These are phyloP conservation scores for Elsinoe arachidis DNA, from an alignment of 2,329 filamentous ascomycete species.

Conservation along the genomic window DNA sequence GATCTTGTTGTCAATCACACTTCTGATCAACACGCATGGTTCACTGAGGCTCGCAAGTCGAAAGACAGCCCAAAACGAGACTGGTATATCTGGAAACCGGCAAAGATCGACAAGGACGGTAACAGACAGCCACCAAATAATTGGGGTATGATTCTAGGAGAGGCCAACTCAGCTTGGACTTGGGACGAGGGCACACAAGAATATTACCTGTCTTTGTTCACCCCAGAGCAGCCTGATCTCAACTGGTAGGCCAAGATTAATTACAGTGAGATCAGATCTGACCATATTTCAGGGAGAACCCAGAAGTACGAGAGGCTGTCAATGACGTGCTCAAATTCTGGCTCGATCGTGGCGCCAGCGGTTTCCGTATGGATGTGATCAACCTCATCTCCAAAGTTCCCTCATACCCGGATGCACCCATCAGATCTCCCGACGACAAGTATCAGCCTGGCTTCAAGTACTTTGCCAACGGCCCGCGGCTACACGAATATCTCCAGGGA, in stretches of 20 bases:
- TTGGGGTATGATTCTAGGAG: slow-evolving; percentile 33
- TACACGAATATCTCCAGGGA: slow-evolving; percentile 50
- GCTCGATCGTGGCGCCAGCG: slow-evolving; percentile 39
- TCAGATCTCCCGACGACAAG: slow-evolving; percentile 32
- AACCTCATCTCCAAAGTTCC: slow-evolving; percentile 41
- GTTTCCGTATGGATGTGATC: slow-evolving; percentile 42
- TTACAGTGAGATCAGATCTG: neutral
- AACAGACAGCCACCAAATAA: slow-evolving; percentile 52
- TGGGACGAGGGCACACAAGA: slow-evolving; percentile 40
- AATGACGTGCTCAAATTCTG: slow-evolving; percentile 41
- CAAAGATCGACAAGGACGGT: slow-evolving; percentile 46
- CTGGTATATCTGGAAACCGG: slow-evolving; percentile 59
- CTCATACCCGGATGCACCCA: slow-evolving; percentile 34
- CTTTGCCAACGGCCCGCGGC: slow-evolving; percentile 49
- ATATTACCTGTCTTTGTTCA: slow-evolving; percentile 41
- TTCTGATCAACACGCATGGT: slow-evolving; percentile 47
- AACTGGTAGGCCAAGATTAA: slow-evolving; percentile 30
- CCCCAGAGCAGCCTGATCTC: slow-evolving; percentile 39
- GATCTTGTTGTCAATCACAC: slow-evolving; percentile 41
- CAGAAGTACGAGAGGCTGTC: slow-evolving; percentile 36
- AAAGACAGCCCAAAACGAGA: slow-evolving; percentile 47
- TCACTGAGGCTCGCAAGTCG: slow-evolving; percentile 45
- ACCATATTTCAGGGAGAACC: slow-evolving; percentile 26
- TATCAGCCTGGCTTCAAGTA: slow-evolving; percentile 42
- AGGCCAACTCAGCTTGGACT: slow-evolving; percentile 34